Base-by-base conservation (phyloP, 23 red algal species). In the Cyanidioschyzon merolae region DNA sequence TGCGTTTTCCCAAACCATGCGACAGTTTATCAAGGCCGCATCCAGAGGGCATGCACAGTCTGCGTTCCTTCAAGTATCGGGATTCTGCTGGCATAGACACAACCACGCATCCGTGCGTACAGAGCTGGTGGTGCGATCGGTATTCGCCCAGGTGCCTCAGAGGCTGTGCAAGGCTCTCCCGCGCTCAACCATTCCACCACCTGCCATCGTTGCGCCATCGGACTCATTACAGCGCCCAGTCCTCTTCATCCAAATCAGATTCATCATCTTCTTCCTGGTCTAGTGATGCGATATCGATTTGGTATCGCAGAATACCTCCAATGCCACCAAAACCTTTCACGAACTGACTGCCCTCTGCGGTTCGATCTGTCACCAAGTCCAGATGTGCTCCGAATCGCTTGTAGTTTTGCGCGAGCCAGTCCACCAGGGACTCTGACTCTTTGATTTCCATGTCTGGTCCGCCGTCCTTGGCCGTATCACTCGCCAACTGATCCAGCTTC, bases 241-340 rank as follows among this genome's bases (percentile, higher is more conserved):
- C 63, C 63, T 81, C 78, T 30, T 81, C 78, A 34, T 81, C 78
- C 40, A 57, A 40, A 1, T 40, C 78, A 1, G 39, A 38, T 0
- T 87, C 90, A 59, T 90, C 86, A 41, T 95, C 86, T 59, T 95
- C 91, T 37, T 86, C 85, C 67, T 89, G 85, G 39, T 89, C 91
- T 37, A 87, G 89, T 39, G 51, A 76, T 41, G 80, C 84, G 39
- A 88, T 82, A 76, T 95, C 86, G 27, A 95, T 80, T 59, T 90
- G 87, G 37, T 96, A 96, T 26, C 92, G 92, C 68, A 96, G 84
- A 16, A 96, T 54, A 37, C 87, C 92, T 0, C 92, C 92, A 76
- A 96, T 96, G 38, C 92, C 92, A 41, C 92, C 92, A 77, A 96
- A 96, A n/a, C 92, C 92, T 38, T 86, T 79, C 0, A 96, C 92